Evolutionary conservation across 805 yeast species (phyloP), one percentile per base, ranked within the genome.

Genomic region (Barnettozyma pratensis): DNA sequence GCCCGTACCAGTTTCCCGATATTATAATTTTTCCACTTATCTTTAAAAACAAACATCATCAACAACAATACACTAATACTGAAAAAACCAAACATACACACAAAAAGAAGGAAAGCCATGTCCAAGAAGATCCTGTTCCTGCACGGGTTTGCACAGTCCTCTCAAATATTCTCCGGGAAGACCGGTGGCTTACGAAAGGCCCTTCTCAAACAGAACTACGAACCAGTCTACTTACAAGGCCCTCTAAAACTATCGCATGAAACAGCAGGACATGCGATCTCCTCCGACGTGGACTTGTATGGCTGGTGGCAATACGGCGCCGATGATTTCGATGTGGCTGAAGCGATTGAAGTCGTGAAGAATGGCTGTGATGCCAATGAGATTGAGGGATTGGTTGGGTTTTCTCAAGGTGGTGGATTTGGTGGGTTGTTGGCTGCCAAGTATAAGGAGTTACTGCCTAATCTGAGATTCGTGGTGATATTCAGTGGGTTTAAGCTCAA

Each of bases 371-470:
- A 38, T 5, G 42, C 47, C 7, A 85, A 84, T 0, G 96, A 96
- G 0, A 81, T 88, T 53, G 85, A 81, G 7, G 99, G 97, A 2
- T 63, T 92, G 7, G 64, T 92, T 39, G 97, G 97, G 1, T 92
- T 92, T 60, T 84, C 95, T 28, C 98, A 94, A 67, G 99, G 99
- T 44, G 95, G 96, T 4, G 95, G 91, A 0, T 65, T 91, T 27
- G 81, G 84, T 1, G 96, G 74, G 2, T 60, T 87, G 5, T 64
- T 87, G 11, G 62, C 85, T 27, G 73, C 85, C 41, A 74, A 78
- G 50, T 70, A 76, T 35, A 77, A 81, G 67, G 71, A 42, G 52
- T 75, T 52, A 70, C 75, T 56, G 76, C 61, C 49, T 53, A 54
- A 49, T 52, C 32, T 56, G 54, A 45, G 54, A 60, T 53, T 53